phyloP scores from a whole-genome alignment of 1,139 yeast genomes.

The Diutina pseudorugosa region DNA sequence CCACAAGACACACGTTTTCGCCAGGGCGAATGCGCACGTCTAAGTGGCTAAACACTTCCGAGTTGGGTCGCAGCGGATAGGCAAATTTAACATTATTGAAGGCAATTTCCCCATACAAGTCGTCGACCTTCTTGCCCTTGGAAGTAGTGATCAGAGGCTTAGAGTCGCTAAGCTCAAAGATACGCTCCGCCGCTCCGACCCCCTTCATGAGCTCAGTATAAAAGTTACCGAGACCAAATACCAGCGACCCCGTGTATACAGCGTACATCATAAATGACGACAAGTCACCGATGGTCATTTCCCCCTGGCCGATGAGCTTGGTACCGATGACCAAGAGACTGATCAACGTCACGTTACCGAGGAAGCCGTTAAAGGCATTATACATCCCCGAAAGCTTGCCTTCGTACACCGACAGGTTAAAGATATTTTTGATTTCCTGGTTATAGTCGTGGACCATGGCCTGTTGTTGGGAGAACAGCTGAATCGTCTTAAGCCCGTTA shows the following conservation, averaged over 20 bases:
- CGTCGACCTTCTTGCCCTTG: constrained; percentile 35
- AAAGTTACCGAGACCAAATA: constrained; percentile 80
- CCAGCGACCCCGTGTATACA: constrained; percentile 82
- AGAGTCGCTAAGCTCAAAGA: constrained; percentile 78
- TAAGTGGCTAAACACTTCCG: constrained; percentile 43
- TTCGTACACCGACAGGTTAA: constrained; percentile 63
- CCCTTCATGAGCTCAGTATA: constrained; percentile 95
- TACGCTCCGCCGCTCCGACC: constrained; percentile 87
- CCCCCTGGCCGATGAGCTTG: constrained; percentile 56
- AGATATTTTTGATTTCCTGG: constrained; percentile 61
- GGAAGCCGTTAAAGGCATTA: constrained; percentile 63
- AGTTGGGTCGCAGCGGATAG: constrained; percentile 81
- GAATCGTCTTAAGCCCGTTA: constrained; percentile 77
- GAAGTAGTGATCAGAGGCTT: constrained; percentile 57
- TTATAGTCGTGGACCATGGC: constrained; percentile 38
- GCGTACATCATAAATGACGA: constrained; percentile 92
- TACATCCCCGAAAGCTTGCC: constrained; percentile 70
- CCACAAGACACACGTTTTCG: constrained; percentile 85
- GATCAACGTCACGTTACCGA: constrained; percentile 72
- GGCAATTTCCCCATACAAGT: constrained; percentile 30
- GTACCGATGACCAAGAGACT: constrained; percentile 76
- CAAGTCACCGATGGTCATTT: constrained; percentile 74
- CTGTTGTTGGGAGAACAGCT: constrained; percentile 78
- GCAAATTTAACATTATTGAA: constrained; percentile 59
- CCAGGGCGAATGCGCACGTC: constrained; percentile 66